phyloP scores from a whole-genome alignment of 805 yeast species.

The Saccharomycopsis sp. region DNA sequence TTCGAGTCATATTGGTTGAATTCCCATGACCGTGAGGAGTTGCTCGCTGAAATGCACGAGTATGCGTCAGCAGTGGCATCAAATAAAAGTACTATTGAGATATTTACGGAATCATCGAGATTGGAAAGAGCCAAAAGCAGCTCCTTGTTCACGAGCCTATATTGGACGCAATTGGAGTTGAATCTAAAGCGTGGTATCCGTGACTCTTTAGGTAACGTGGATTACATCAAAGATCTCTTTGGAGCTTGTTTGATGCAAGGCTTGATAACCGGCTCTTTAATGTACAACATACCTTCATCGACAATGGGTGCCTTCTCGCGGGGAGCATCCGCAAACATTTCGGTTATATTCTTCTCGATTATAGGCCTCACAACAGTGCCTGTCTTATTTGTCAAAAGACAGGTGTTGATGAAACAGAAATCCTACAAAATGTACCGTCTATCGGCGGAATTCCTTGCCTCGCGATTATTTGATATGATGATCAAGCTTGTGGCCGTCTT shows the following conservation, averaged over 20 bases:
- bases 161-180: constrained; percentile 37
- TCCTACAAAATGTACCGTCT: constrained; percentile 57
- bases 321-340: constrained; percentile 47
- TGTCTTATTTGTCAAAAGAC: constrained; percentile 39
- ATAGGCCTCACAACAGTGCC: constrained; percentile 51
- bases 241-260: constrained; percentile 35
- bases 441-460: constrained; percentile 54
- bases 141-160: constrained; percentile 39
- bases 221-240: constrained; percentile 35
- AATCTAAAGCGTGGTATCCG: constrained; percentile 40
- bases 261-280: constrained; percentile 44
- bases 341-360: constrained; percentile 49
- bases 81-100: constrained; percentile 25
- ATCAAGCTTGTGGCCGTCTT: constrained; percentile 29
- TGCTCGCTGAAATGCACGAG: constrained; percentile 29
- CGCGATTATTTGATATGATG: constrained; percentile 35
- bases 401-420: constrained; percentile 57
- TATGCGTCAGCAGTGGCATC: constrained; percentile 28
- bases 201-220: constrained; percentile 39
- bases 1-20: constrained; percentile 44
- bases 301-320: constrained; percentile 45
- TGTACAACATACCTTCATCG: constrained; percentile 36
- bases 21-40: constrained; percentile 39
- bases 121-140: constrained; percentile 33
- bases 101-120: constrained; percentile 25